Conservation (phyloP, 2,329 filamentous ascomycete species). For the Colletotrichum sansevieriae region DNA sequence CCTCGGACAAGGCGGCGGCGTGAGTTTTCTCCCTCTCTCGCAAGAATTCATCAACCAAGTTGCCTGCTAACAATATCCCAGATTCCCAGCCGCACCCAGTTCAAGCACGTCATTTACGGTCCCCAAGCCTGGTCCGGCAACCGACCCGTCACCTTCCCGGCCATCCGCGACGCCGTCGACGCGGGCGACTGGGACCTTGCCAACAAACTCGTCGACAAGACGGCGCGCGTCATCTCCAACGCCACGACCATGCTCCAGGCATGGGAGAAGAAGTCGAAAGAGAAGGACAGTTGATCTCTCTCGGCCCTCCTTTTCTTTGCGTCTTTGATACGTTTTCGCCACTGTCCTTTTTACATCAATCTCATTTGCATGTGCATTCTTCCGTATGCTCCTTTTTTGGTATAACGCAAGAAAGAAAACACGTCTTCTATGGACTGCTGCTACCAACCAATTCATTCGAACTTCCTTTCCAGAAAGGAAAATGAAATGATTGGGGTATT, state of each 20-base stretch:
- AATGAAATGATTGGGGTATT: too few species aligned
- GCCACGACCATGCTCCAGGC: conserved; percentile 62
- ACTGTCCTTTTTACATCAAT: neutral
- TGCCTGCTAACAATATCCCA: conserved; percentile 50
- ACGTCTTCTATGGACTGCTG: too few species aligned
- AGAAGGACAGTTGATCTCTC: conserved; percentile 20
- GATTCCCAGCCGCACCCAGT: conserved; percentile 90
- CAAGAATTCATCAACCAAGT: conserved; percentile 12
- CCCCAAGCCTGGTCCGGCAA: conserved; percentile 82
- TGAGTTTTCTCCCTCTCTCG: conserved; percentile 56
- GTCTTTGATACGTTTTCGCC: neutral
- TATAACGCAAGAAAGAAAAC: too few species aligned
- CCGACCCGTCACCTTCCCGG: conserved; percentile 68
- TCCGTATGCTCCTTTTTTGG: too few species aligned
- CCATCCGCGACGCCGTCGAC: conserved; percentile 85
- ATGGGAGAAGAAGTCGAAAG: conserved; percentile 21
- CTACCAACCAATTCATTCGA: too few species aligned
- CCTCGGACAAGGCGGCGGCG: conserved; percentile 76
- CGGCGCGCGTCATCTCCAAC: conserved; percentile 74
- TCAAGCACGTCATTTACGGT: conserved; percentile 92
- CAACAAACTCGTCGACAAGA: conserved; percentile 77
- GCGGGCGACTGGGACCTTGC: conserved; percentile 77
- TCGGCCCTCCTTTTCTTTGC: neutral
- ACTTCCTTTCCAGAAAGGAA: too few species aligned
- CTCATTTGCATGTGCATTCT: too few species aligned